Conservation (phyloP, 2,329 filamentous ascomycete genomes). For the Cladosporium velox region DNA sequence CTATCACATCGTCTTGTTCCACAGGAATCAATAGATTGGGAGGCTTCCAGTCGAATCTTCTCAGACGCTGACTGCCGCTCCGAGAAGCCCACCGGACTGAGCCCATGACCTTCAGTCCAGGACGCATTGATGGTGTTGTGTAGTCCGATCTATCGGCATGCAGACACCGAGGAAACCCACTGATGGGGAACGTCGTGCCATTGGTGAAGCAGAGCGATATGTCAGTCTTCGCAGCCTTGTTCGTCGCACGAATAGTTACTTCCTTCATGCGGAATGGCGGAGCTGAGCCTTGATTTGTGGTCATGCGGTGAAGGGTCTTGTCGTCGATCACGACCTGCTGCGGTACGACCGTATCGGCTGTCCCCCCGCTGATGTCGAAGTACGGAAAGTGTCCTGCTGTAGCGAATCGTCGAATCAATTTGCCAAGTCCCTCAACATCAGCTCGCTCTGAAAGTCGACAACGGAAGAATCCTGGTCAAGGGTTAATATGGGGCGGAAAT, state of each 20-base stretch:
- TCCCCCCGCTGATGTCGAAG: neutral
- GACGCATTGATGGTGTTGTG: neutral
- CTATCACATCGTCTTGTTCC: constrained; percentile 1
- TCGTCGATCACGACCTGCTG: neutral
- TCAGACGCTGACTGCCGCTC: constrained; percentile 5
- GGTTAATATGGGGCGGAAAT: neutral
- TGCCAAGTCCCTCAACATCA: constrained; percentile 10
- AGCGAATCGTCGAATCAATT: neutral
- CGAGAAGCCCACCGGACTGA: constrained; percentile 14
- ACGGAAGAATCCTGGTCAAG: constrained; percentile 5
- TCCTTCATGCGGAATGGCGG: constrained; percentile 9
- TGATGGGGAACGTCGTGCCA: constrained; percentile 2
- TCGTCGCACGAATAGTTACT: constrained; percentile 2
- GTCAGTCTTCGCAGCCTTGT: constrained; percentile 4
- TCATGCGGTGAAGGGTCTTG: constrained; percentile 8
- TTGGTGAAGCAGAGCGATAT: constrained; percentile 11
- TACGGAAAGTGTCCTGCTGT: constrained; percentile 8
- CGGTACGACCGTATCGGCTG: neutral
- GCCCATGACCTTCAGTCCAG: neutral
- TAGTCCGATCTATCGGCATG: neutral
- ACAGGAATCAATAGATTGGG: neutral
- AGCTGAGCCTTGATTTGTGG: neutral
- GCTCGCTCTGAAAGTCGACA: neutral
- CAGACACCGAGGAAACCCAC: constrained; percentile 11
- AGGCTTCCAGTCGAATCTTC: constrained; percentile 17